Evolutionary conservation across 805 yeast species (phyloP).

Genomic region (Metschnikowia lachancei): DNA sequence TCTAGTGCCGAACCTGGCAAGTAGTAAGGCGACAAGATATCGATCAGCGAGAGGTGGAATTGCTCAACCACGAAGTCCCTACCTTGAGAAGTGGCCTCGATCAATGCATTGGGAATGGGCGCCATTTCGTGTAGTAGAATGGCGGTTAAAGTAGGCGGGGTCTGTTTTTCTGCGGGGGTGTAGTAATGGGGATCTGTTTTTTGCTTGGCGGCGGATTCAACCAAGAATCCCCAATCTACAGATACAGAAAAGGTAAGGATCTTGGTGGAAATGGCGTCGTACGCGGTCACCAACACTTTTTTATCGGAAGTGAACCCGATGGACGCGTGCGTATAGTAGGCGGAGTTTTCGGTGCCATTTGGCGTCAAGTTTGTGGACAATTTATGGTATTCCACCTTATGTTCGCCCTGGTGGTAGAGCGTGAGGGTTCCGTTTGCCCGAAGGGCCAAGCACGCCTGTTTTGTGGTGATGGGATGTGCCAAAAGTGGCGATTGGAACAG

Average conservation of each 20-base stretch:
- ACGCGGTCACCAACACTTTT: slow-evolving; percentile 42
- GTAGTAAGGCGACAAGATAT: slow-evolving; percentile 46
- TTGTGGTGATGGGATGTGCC: slow-evolving; percentile 63
- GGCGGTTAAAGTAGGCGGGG: slow-evolving; percentile 38
- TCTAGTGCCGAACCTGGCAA: slow-evolving; percentile 44
- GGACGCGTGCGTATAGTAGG: slow-evolving; percentile 35
- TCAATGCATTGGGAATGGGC: slow-evolving; percentile 7
- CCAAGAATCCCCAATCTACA: slow-evolving; percentile 57
- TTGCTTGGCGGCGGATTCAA: slow-evolving; percentile 46
- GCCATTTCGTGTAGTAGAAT: slow-evolving; percentile 33
- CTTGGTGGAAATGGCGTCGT: slow-evolving; percentile 32
- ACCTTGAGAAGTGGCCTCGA: background rate
- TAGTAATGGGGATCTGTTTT: slow-evolving; percentile 47
- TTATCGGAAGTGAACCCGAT: slow-evolving; percentile 55
- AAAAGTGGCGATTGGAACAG: slow-evolving; percentile 61
- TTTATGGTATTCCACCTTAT: slow-evolving; percentile 55
- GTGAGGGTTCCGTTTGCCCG: slow-evolving; percentile 60
- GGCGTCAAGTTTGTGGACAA: slow-evolving; percentile 26
- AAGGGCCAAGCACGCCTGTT: slow-evolving; percentile 68
- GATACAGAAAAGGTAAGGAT: slow-evolving; percentile 42
- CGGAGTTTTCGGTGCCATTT: slow-evolving; percentile 2
- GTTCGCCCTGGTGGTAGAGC: slow-evolving; percentile 64
- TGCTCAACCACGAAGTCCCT: background rate
- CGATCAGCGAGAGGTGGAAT: slow-evolving; percentile 25
- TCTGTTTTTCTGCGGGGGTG: slow-evolving; percentile 47